Evolutionary conservation across 164 flowering plant genomes (phyloP).

Genomic region (Cinnamomum chago): DNA sequence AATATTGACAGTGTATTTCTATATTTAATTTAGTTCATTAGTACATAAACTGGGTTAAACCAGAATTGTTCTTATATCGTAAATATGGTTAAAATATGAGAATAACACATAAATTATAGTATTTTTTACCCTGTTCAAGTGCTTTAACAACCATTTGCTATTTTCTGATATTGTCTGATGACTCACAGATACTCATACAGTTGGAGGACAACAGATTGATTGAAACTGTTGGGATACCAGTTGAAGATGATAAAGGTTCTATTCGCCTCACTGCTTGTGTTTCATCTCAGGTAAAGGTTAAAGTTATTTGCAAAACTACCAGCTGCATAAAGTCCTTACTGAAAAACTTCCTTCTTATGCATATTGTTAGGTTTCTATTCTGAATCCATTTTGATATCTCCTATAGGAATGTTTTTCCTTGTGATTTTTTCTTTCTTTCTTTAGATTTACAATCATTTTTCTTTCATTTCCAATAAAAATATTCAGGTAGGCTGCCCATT

Average conservation of each 20-base stretch:
- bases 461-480: constrained; percentile 2
- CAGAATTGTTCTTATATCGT: neutral
- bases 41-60: neutral
- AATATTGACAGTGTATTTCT: no score
- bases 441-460: neutral
- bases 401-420: neutral
- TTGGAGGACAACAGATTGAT: constrained; percentile 81
- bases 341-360: neutral
- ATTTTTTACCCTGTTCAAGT: neutral
- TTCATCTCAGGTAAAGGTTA: constrained; percentile 75
- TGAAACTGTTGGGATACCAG: constrained; percentile 99
- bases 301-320: neutral
- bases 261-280: constrained; percentile 92
- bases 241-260: constrained; percentile 70
- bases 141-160: neutral
- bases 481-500: constrained; percentile 92
- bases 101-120: neutral
- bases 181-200: constrained; percentile 63
- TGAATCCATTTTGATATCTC: neutral
- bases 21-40: neutral
- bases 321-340: neutral
- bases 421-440: neutral
- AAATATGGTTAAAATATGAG: neutral
- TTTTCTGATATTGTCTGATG: constrained; percentile 4
- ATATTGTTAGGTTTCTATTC: neutral